Evolutionary conservation across 257 asterid species (phyloP), one percentile per base, ranked within the genome.

Genomic region (Paraleonurus japonicus): DNA sequence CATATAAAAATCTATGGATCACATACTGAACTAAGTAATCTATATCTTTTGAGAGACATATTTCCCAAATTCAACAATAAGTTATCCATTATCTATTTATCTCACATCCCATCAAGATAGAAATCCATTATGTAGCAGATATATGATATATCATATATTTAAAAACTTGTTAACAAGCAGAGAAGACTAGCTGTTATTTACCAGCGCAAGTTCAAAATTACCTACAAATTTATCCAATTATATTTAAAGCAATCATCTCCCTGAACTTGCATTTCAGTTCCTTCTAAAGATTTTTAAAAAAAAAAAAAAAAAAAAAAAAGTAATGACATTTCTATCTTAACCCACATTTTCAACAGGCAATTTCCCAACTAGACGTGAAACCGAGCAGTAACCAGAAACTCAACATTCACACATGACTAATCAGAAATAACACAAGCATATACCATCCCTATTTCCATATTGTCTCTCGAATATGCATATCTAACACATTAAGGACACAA

Each of bases 1-100:
- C 11, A 65, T 30, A 32, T 23, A 61, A 11, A 33, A 23, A 43
- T 33, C 33, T 63, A 15, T 22, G 22, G 17, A 27, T 24, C 12
- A 6, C 54, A 65, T 22, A 58, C n/a, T n/a, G n/a, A n/a, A n/a
- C 47, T 37, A 37, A 15, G 17, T 47, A 3, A 53, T 53, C 7
- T 24, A 53, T 19, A 23, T n/a, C 10, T n/a, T 47, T 47, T 2
- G 5, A 11, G 27, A 53, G 6, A 53, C 27, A 15, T 53, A 53
- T 7, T 5, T 53, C 28, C 60, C 60, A 19, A 53, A 20, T 3
- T 17, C 60, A 53, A 17, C 28, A 53, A 47, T 47, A 47, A n/a
- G 20, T 47, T 47, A 17, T 60, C 58, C 67, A 16, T 67, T 48
- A 58, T n/a, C n/a, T n/a, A n/a, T n/a, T n/a, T n/a, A n/a, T 70